Evolutionary conservation across 2,329 filamentous ascomycete genomes (phyloP).

Genomic region (Aspergillus sp.): DNA sequence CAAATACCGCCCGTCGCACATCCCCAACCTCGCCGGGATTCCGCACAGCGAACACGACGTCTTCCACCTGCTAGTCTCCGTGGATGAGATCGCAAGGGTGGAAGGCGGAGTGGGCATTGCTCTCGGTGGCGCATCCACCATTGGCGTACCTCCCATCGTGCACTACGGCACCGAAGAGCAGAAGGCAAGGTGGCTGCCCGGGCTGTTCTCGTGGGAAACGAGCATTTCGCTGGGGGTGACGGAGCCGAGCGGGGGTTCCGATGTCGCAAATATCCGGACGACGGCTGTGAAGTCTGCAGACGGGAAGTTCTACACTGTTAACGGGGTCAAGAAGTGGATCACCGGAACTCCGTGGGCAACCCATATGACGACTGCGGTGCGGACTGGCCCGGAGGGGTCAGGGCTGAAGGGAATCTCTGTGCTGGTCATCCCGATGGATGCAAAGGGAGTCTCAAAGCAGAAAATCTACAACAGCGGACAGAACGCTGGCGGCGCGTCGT

Average conservation of each 20-base stretch:
- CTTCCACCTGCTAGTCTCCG: slow-evolving; percentile 1
- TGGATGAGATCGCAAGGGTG: not conserved
- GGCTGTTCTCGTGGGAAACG: slow-evolving; percentile 9
- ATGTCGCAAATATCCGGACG: slow-evolving; percentile 71
- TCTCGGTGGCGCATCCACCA: slow-evolving; percentile 10
- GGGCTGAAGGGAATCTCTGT: slow-evolving; percentile 73
- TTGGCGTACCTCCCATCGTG: slow-evolving; percentile 15
- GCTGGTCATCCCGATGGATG: slow-evolving; percentile 63
- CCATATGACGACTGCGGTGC: slow-evolving; percentile 60
- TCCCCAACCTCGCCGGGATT: not conserved
- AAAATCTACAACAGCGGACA: slow-evolving; percentile 13
- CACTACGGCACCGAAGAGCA: slow-evolving; percentile 14
- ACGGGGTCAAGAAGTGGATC: slow-evolving; percentile 76
- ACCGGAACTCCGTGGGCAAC: slow-evolving; percentile 72
- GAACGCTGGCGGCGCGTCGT: not conserved
- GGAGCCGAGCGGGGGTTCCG: slow-evolving; percentile 41
- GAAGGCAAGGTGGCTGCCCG: slow-evolving; percentile 13
- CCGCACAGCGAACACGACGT: not conserved
- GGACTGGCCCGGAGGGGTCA: slow-evolving; percentile 57
- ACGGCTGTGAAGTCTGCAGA: slow-evolving; percentile 69
- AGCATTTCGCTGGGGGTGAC: slow-evolving; percentile 10
- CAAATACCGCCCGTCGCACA: not conserved
- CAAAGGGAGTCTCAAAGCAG: slow-evolving; percentile 49
- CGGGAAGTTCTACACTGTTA: slow-evolving; percentile 55
- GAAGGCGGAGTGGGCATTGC: not conserved